Conservation (phyloP, 441 rosid genomes). For the Bocquillonia castaneifolia region DNA sequence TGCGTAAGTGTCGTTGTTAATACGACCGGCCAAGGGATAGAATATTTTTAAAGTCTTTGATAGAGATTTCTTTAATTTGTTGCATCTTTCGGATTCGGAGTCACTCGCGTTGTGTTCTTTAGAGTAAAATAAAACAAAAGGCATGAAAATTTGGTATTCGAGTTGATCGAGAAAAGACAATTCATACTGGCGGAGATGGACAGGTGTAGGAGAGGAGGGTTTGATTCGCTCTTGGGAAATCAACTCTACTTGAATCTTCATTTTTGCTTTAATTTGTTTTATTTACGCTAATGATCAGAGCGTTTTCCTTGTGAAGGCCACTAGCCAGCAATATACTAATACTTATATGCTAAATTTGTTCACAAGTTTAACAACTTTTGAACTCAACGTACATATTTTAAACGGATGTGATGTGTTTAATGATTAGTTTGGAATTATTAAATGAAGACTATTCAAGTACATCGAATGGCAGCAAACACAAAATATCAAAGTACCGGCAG, state of each 20-base stretch:
- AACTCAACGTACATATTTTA: too few species aligned
- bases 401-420: too few species aligned
- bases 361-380: too few species aligned
- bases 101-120: neutral
- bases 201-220: conserved; percentile 31
- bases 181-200: conserved; percentile 17
- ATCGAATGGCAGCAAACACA: too few species aligned
- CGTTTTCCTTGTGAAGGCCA: too few species aligned
- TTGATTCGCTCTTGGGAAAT: conserved; percentile 24
- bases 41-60: conserved; percentile 23
- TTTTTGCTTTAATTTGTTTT: too few species aligned
- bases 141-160: conserved; percentile 21
- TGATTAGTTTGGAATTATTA: too few species aligned
- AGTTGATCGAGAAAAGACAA: conserved; percentile 34
- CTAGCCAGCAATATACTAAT: too few species aligned
- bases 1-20: conserved; percentile 10
- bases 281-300: too few species aligned
- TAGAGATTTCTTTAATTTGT: conserved; percentile 21
- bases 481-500: too few species aligned
- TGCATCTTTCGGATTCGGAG: conserved; percentile 7
- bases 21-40: conserved; percentile 32
- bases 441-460: too few species aligned
- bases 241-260: conserved; percentile 16
- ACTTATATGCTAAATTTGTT: too few species aligned
- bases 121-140: conserved; percentile 26